These are phyloP conservation scores for Nitzschia sp. DNA, from an alignment of 108 stramenopile genomes.

Conservation along the genomic window DNA sequence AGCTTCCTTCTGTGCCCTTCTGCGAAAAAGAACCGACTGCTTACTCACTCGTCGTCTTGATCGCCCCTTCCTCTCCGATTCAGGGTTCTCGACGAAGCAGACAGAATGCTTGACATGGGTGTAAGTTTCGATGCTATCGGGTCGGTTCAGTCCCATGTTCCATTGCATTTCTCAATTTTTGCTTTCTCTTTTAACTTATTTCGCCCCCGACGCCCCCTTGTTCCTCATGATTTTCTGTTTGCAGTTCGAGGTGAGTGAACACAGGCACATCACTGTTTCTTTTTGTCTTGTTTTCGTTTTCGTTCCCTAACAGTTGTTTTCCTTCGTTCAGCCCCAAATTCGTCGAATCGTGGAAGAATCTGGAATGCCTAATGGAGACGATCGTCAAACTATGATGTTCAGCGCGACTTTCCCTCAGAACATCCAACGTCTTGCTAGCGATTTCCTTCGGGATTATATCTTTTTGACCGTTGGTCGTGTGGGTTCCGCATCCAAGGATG, in stretches of 20 bases:
- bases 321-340: slow-evolving; percentile 73
- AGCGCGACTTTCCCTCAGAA: slow-evolving; percentile 96
- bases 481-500: slow-evolving; percentile 91
- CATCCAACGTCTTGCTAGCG: slow-evolving; percentile 91
- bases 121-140: no score
- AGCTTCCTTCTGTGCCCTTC: no score
- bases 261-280: not conserved
- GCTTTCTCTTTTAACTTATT: no score
- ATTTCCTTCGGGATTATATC: slow-evolving; percentile 95
- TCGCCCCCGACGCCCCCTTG: no score
- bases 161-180: no score
- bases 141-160: no score
- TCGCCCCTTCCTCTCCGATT: no score
- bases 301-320: not conserved
- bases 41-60: no score
- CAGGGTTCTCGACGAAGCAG: slow-evolving; percentile 98
- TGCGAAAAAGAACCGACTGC: no score
- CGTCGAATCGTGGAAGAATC: slow-evolving; percentile 84
- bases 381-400: slow-evolving; percentile 97
- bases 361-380: slow-evolving; percentile 69
- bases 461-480: slow-evolving; percentile 97
- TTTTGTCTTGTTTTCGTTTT: not conserved
- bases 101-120: slow-evolving; percentile 99
- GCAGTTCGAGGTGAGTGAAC: no score
- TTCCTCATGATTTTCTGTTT: no score